These are phyloP conservation scores for Xylaria hypoxylon DNA, from an alignment of 2,329 filamentous ascomycete species.

Conservation along the genomic window DNA sequence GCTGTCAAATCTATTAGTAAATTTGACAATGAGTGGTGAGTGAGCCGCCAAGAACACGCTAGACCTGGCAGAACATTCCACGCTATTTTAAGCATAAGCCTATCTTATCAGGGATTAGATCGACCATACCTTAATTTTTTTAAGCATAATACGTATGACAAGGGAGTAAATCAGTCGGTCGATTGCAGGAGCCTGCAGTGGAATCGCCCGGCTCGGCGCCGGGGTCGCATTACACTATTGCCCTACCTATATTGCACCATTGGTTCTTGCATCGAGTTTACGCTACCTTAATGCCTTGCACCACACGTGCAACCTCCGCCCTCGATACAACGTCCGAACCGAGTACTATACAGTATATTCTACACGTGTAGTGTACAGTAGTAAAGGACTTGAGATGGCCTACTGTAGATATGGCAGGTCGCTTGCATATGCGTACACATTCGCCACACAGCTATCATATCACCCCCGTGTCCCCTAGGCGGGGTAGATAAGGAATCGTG, in stretches of 20 bases:
- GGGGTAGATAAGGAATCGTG: slow-evolving; percentile 30
- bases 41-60: slow-evolving; percentile 33
- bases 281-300: slow-evolving; percentile 17
- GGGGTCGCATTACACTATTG: slow-evolving; percentile 17
- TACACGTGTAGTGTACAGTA: no score
- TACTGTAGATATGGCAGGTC: slow-evolving; percentile 11
- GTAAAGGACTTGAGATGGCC: background rate
- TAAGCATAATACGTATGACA: slow-evolving; percentile 13
- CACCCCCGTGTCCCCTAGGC: slow-evolving; percentile 3
- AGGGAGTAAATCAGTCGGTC: background rate
- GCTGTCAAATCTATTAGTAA: slow-evolving; percentile 38
- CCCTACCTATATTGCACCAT: slow-evolving; percentile 16
- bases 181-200: slow-evolving; percentile 30
- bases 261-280: slow-evolving; percentile 1
- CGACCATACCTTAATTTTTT: slow-evolving; percentile 8
- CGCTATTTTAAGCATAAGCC: slow-evolving; percentile 39
- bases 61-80: slow-evolving; percentile 28
- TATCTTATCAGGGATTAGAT: slow-evolving; percentile 19
- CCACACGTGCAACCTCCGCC: slow-evolving; percentile 27
- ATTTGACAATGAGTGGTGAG: slow-evolving; percentile 24
- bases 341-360: background rate
- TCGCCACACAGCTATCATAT: slow-evolving; percentile 5
- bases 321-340: slow-evolving; percentile 25
- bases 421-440: background rate
- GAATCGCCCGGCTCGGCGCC: slow-evolving; percentile 34